Base-by-base conservation (phyloP, 257 asterid genomes). In the Nicotiana undulata region DNA sequence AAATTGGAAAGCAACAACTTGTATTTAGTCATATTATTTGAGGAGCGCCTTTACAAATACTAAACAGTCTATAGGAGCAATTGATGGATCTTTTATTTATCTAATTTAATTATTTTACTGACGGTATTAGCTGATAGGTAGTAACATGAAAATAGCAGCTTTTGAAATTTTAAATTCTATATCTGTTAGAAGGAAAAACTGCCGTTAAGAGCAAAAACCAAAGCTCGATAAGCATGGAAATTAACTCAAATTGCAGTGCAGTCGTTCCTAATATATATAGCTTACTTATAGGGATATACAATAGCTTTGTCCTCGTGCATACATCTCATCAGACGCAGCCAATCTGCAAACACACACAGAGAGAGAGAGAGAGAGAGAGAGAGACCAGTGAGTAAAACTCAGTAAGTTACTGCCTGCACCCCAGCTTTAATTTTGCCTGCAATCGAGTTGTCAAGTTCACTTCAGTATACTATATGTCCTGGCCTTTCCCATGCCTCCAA, bases 131-230 rank as follows among this genome's bases (percentile, higher is more conserved):
- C 10, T 63, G 40, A 63, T 6, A 2, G 67, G 15, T 61, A 29
- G 82, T 67, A 55, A 31, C 86, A 75, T 75, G 53, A 37, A 83
- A 40, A 76, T 75, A 37, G 82, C 18, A 80, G 56, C 28, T 64
- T 52, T 75, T 20, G 60, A 83, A 80, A 32, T 40, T 29, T 13
- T 76, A 66, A 56, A 53, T 7, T 44, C 13, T 0, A 18, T 0
- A 18, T 75, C 75, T 26, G 8, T 26, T n/a, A 51, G 59, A 63
- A 53, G 37, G 56, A 75, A 34, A 12, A 40, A 7, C 9, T 75
- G 18, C 81, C 61, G 28, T 32, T 76, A 29, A 18, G 16, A 76
- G 70, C 40, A 82, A 53, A 77, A 79, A 11, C 4, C 4, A 28
- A 44, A 60, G 9, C 24, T 12, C 0, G n/a, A 18, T 56, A 18